Evolutionary conservation across 2,329 filamentous ascomycete species (phyloP).

Genomic region (Exophiala dermatitidis): DNA sequence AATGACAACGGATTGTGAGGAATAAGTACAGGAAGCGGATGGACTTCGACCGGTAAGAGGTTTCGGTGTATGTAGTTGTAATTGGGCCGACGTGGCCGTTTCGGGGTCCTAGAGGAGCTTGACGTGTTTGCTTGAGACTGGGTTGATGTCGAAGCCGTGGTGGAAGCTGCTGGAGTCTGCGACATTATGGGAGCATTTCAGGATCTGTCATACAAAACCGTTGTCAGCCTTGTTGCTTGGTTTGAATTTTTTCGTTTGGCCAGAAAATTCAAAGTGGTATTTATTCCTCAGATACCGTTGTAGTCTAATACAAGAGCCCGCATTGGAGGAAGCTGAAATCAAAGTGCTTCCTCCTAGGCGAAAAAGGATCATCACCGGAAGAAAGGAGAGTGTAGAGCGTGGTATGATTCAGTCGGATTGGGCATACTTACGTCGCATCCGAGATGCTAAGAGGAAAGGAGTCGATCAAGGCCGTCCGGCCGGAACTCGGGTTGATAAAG

Average conservation of each 20-base stretch:
- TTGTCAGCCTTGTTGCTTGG: constrained; percentile 8
- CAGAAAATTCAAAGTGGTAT: neutral
- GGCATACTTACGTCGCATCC: constrained; percentile 22
- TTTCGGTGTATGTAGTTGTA: constrained; percentile 73
- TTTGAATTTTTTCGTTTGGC: constrained; percentile 2
- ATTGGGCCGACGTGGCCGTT: constrained; percentile 42
- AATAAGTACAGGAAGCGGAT: constrained; percentile 80
- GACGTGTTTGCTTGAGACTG: constrained; percentile 18
- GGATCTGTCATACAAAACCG: constrained; percentile 22
- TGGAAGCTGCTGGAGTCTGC: constrained; percentile 22
- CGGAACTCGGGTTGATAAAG: neutral
- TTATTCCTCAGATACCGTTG: constrained; percentile 80
- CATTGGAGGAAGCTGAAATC: constrained; percentile 48
- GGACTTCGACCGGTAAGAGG: constrained; percentile 70
- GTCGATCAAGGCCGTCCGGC: constrained; percentile 1
- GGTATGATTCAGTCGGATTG: constrained; percentile 18
- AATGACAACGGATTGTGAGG: constrained; percentile 88
- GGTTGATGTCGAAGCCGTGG: constrained; percentile 4
- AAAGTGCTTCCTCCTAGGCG: constrained; percentile 45
- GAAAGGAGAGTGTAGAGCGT: constrained; percentile 17
- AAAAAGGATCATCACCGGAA: constrained; percentile 43
- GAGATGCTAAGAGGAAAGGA: constrained; percentile 11
- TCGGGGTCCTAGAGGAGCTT: constrained; percentile 19
- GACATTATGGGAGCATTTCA: constrained; percentile 29
- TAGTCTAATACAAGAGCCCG: constrained; percentile 69